Evolutionary conservation across 352 stramenopile species (phyloP), one percentile per base, ranked within the genome.

Genomic region (Phytophthora citrophthora): DNA sequence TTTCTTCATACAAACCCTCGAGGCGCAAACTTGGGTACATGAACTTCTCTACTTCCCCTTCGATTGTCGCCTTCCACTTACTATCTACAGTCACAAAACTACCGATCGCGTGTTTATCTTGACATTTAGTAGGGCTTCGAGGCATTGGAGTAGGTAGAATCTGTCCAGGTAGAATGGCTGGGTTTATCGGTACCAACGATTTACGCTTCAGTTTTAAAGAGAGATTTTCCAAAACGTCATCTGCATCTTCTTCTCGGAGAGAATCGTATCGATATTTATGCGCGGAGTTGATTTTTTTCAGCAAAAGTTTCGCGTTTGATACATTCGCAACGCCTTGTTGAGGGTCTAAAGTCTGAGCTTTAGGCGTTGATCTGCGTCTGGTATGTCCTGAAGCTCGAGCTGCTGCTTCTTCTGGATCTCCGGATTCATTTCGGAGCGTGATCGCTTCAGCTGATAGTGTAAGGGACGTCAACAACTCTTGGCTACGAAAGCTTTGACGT

Each of bases 21-120:
- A 91, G 68, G 0, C 78, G 70, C 23, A 91, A 61, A 68, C 79
- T 89, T 5, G 82, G 82, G 51, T 89, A 91, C 82, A 91, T 89
- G 70, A 91, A 89, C 50, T 81, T 82, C 32, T 89, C 82, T 4
- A 91, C 74, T 53, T 89, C 63, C 24, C 80, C 79, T 3, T 83
- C 71, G 29, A 91, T 78, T 0, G 76, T 69, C 10, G 82, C 82
- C 9, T 82, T 88, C 82, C 82, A 89, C 49, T 75, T 83, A 46
- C 68, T 74, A 50, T 89, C 79, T 8, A 31, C 57, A 6, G 82
- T 91, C 46, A 89, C 82, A 20, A 88, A 87, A 13, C 70, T 68
- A 1, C 70, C 78, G 27, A 90, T 72, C 1, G 66, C 53, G n/a
- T 80, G 65, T 27, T 76, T 74, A 15, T 67, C 49, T 18, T 43